A percentile compares a stretch with the other conserved stretches of the same genome.
phyloP scores from a whole-genome alignment of 2,329 filamentous ascomycete genomes.

The Myriosclerotinia duriaeana region DNA sequence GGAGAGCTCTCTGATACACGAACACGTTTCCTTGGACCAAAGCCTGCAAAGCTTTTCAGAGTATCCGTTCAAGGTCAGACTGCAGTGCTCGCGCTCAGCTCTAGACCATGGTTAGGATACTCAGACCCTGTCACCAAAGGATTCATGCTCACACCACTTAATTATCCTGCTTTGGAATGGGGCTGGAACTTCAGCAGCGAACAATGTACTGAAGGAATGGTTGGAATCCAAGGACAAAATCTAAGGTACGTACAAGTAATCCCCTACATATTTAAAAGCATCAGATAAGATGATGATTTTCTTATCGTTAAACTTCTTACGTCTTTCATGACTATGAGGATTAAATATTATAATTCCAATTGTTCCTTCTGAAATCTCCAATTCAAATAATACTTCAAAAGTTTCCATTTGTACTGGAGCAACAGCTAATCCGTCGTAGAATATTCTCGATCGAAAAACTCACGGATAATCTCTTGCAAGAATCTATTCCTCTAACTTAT shows the following conservation, averaged over 20 bases:
- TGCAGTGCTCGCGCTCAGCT: conserved; percentile 85
- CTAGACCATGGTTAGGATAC: conserved; percentile 94
- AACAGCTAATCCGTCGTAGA: conserved; percentile 49
- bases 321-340: conserved; percentile 44
- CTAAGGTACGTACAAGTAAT: conserved; percentile 62
- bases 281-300: conserved; percentile 44
- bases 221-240: conserved; percentile 87
- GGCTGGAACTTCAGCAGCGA: conserved; percentile 97
- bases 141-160: conserved; percentile 89
- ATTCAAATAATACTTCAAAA: conserved; percentile 28
- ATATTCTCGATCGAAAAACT: conserved; percentile 91
- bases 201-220: conserved; percentile 89
- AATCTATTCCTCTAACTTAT: conserved; percentile 82
- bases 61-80: conserved; percentile 84
- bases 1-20: conserved; percentile 93
- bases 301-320: conserved; percentile 45
- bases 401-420: background rate
- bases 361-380: conserved; percentile 85
- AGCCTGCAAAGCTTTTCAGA: conserved; percentile 83
- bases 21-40: conserved; percentile 90
- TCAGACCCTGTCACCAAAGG: conserved; percentile 81
- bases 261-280: conserved; percentile 17
- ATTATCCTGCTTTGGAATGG: conserved; percentile 85
- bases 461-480: conserved; percentile 80
- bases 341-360: conserved; percentile 73